Conservation (phyloP, 192 early-diverging fungal species). For the Coemansia sp. region DNA sequence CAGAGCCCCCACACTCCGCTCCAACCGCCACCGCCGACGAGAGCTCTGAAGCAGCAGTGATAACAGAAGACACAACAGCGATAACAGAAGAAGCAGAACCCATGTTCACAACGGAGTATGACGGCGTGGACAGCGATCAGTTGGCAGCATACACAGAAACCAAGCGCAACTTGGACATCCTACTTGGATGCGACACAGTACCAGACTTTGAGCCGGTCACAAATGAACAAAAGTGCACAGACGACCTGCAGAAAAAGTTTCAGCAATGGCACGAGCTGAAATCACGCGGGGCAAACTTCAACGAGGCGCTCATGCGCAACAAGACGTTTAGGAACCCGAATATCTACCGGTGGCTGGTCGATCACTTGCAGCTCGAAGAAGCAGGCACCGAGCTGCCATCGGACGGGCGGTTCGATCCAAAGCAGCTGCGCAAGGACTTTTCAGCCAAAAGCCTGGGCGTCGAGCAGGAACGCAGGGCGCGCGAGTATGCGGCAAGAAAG, state of each 20-base stretch:
- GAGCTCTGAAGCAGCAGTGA: too few relatives aligned
- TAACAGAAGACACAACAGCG: not conserved
- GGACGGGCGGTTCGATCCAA: slow-evolving; percentile 65
- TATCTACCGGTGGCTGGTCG: slow-evolving; percentile 85
- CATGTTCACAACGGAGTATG: not conserved
- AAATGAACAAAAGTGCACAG: slow-evolving; percentile 53
- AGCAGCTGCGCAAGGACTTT: slow-evolving; percentile 35
- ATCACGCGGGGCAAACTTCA: slow-evolving; percentile 71
- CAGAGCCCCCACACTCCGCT: not conserved
- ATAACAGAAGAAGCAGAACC: not conserved
- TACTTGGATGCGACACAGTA: slow-evolving; percentile 43
- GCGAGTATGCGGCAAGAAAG: slow-evolving; percentile 34
- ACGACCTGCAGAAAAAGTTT: slow-evolving; percentile 73
- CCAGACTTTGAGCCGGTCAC: slow-evolving; percentile 8
- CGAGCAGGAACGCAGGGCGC: slow-evolving; percentile 40
- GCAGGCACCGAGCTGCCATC: slow-evolving; percentile 74
- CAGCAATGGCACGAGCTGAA: slow-evolving; percentile 69
- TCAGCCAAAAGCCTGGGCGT: slow-evolving; percentile 26
- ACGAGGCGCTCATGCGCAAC: slow-evolving; percentile 75
- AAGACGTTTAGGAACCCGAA: slow-evolving; percentile 90
- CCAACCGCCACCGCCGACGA: too few relatives aligned
- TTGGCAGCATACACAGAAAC: slow-evolving; percentile 15
- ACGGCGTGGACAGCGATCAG: slow-evolving; percentile 1
- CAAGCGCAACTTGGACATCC: slow-evolving; percentile 20
- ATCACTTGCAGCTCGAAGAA: slow-evolving; percentile 79